Evolutionary conservation across 2,329 filamentous ascomycete species (phyloP).

Genomic region (Fusarium sp.): DNA sequence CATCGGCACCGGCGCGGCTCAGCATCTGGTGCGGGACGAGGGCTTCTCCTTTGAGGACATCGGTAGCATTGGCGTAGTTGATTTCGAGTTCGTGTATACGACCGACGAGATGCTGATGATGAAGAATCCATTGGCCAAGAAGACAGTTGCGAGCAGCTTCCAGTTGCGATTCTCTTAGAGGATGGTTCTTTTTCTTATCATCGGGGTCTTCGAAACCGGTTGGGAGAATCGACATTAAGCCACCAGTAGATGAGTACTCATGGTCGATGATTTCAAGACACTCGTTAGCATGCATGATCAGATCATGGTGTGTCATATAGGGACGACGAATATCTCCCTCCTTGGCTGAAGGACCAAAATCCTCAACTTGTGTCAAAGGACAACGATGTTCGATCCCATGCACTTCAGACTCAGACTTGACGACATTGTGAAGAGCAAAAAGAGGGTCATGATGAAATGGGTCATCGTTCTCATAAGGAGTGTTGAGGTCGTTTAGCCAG

Average conservation of each 20-base stretch:
- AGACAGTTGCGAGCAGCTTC: conserved; percentile 59
- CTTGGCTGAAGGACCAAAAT: conserved; percentile 27
- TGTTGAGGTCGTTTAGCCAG: conserved; percentile 62
- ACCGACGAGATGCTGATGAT: conserved; percentile 61
- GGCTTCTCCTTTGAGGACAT: conserved; percentile 61
- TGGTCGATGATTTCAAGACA: conserved; percentile 69
- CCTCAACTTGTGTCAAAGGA: conserved; percentile 49
- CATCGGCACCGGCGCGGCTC: conserved; percentile 61
- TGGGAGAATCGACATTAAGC: conserved; percentile 64
- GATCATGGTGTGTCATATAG: conserved; percentile 58
- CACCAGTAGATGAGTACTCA: conserved; percentile 64
- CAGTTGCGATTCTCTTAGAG: conserved; percentile 45
- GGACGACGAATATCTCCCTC: conserved; percentile 43
- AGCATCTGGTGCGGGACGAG: conserved; percentile 61
- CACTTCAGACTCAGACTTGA: conserved; percentile 54
- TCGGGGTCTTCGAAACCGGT: conserved; percentile 42
- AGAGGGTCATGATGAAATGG: conserved; percentile 58
- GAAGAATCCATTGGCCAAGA: conserved; percentile 66
- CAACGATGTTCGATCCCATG: conserved; percentile 56
- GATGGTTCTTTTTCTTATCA: conserved; percentile 40
- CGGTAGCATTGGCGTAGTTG: conserved; percentile 59
- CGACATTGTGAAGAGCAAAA: conserved; percentile 56
- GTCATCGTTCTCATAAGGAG: conserved; percentile 60
- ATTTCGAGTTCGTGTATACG: conserved; percentile 68
- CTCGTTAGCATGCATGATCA: conserved; percentile 67